Conservation (phyloP, 805 yeast species). For the Osmozyma mogii region DNA sequence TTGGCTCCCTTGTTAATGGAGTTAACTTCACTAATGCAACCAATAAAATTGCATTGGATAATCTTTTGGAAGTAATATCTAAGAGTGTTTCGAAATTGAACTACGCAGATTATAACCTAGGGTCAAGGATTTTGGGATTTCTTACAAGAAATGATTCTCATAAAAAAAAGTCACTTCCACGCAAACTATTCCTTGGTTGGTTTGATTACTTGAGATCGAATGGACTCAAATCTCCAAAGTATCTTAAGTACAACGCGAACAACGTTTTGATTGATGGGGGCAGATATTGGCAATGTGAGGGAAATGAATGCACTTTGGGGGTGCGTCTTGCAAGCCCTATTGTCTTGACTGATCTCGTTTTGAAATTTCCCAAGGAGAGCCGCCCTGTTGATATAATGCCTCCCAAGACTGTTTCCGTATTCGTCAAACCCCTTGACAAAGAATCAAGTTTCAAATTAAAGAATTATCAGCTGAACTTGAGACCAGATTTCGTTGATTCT, state of each 20-base stretch:
- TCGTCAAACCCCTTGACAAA: slow-evolving; percentile 21
- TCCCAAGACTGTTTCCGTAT: slow-evolving; percentile 18
- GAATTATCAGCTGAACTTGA: slow-evolving; percentile 12
- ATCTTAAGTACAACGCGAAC: slow-evolving; percentile 31
- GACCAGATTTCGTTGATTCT: slow-evolving; percentile 1
- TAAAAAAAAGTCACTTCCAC: slow-evolving; percentile 11
- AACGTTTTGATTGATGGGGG: slow-evolving; percentile 29
- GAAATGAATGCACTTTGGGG: slow-evolving; percentile 26
- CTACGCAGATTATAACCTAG: slow-evolving; percentile 32
- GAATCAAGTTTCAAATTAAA: slow-evolving; percentile 12
- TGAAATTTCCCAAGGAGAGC: slow-evolving; percentile 11
- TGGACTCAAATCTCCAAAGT: slow-evolving; percentile 15
- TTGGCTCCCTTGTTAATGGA: slow-evolving; percentile 6
- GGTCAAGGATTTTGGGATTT: slow-evolving; percentile 34
- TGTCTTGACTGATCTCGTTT: slow-evolving; percentile 27
- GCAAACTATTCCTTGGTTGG: slow-evolving; percentile 33
- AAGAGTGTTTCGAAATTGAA: slow-evolving; percentile 29
- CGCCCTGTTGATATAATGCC: slow-evolving; percentile 4
- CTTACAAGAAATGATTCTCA: slow-evolving; percentile 15
- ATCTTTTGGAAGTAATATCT: slow-evolving; percentile 23
- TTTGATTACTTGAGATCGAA: slow-evolving; percentile 23
- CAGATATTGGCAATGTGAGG: slow-evolving; percentile 25
- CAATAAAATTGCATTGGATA: slow-evolving; percentile 19
- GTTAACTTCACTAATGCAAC: slow-evolving; percentile 8
- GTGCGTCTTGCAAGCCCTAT: slow-evolving; percentile 24